These are phyloP conservation scores for Clonostachys solani DNA, from an alignment of 2,329 filamentous ascomycete genomes.

Conservation along the genomic window DNA sequence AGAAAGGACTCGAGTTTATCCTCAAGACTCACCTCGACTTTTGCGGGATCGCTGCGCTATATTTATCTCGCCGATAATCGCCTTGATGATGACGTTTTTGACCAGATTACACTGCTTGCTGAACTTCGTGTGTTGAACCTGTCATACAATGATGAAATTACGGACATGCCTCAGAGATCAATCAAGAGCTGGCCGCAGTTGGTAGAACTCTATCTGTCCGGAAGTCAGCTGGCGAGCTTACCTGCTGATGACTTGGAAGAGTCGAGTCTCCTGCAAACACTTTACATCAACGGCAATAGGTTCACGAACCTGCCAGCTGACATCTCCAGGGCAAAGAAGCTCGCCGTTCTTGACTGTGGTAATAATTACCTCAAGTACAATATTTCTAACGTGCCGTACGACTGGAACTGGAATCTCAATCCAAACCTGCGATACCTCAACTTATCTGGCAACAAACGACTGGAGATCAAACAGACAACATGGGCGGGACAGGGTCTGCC, in stretches of 20 bases:
- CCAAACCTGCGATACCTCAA: slow-evolving; percentile 93
- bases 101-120: slow-evolving; percentile 76
- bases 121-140: slow-evolving; percentile 88
- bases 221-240: slow-evolving; percentile 87
- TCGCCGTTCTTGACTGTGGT: slow-evolving; percentile 88
- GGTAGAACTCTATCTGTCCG: slow-evolving; percentile 88
- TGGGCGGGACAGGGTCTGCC: slow-evolving; percentile 25
- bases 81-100: slow-evolving; percentile 91
- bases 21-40: slow-evolving; percentile 76
- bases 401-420: slow-evolving; percentile 99
- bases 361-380: slow-evolving; percentile 98
- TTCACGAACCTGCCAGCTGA: slow-evolving; percentile 96
- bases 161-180: slow-evolving; percentile 84
- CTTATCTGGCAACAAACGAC: slow-evolving; percentile 89
- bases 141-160: slow-evolving; percentile 85
- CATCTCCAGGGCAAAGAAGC: slow-evolving; percentile 87
- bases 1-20: slow-evolving; percentile 90
- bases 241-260: slow-evolving; percentile 94
- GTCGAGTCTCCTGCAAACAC: slow-evolving; percentile 76
- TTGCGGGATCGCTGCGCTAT: slow-evolving; percentile 79
- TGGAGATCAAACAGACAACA: slow-evolving; percentile 75
- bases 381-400: slow-evolving; percentile 97
- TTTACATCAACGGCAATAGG: slow-evolving; percentile 96
- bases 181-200: slow-evolving; percentile 88
- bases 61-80: slow-evolving; percentile 91